Evolutionary conservation across 805 yeast species (phyloP).

Genomic region (Monosporozyma yasuniensis): DNA sequence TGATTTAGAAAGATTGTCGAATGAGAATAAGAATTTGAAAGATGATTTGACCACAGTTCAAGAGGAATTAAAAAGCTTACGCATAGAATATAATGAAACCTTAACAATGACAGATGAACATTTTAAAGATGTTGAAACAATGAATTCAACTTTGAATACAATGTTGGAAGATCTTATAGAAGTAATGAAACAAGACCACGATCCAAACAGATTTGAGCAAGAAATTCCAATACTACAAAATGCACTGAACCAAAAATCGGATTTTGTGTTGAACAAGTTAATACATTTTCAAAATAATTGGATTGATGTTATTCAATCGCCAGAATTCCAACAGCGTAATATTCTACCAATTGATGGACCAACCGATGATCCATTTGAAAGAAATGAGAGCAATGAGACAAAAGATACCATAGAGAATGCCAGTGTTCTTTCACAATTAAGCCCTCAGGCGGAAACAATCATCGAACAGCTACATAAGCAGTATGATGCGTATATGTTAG

Average conservation of each 20-base stretch:
- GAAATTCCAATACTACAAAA: neutral
- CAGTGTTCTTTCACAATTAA: conserved; percentile 11
- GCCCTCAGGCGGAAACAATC: conserved; percentile 21
- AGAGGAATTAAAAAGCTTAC: neutral
- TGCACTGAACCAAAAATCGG: neutral
- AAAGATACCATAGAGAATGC: conserved; percentile 1
- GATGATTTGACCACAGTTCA: conserved; percentile 2
- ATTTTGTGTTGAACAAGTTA: neutral
- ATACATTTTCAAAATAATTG: neutral
- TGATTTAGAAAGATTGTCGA: neutral
- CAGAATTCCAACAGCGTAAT: neutral
- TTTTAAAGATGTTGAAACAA: conserved; percentile 20
- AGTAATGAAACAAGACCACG: neutral
- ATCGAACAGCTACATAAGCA: conserved; percentile 24
- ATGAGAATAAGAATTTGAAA: conserved; percentile 9
- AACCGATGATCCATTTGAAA: neutral
- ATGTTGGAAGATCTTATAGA: conserved; percentile 8
- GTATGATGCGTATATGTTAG: conserved; percentile 23
- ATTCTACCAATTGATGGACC: neutral
- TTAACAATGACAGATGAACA: conserved; percentile 25
- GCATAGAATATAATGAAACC: conserved; percentile 9
- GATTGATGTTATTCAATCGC: neutral
- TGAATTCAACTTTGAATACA: conserved; percentile 18
- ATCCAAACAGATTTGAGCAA: neutral
- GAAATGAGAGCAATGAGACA: neutral